Base-by-base conservation (phyloP, 305 asterid species). In the Stenogyne calaminthoides region DNA sequence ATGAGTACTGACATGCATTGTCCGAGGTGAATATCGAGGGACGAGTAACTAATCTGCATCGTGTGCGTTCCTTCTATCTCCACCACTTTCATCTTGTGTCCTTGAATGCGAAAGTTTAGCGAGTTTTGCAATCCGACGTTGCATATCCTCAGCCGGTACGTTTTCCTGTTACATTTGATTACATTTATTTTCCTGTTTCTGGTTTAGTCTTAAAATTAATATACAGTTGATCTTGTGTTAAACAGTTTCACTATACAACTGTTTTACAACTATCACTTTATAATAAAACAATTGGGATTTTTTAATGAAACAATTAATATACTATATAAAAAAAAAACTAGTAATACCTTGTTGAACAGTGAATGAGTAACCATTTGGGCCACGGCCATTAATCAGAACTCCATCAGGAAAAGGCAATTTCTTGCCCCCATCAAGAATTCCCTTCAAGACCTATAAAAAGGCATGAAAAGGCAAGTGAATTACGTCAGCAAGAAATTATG, bases 41-140 rank as follows among this genome's bases (percentile, higher is more conserved):
- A 90, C 11, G 91, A 90, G 69, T 81, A 90, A 46, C 84, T 80
- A n/a, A 69, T 80, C 70, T 93, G 97, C 76, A 88, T 61, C 0
- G 96, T 89, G 87, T 92, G 97, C 0, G 99, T 92, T 59, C 99
- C 99, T 55, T 95, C 99, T 0, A 95, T 88, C 73, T 92, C 99
- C 0, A 92, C 96, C 11, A 95, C 78, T 60, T 83, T 86, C 94
- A 95, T 82, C 81, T 83, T 62, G 82, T 58, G 82, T 2, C 69
- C 82, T 55, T 85, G 83, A 34, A 85, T 76, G 2, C 86, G 88
- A 54, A 85, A 65, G 65, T 85, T 85, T 67, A 85, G 73, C 1
- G 88, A 83, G 69, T 73, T 71, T 20, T 85, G 84, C 70, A 85
- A 10, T 42, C 90, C 90, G 0, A 85, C 83, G 39, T 85, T 85